Conservation (phyloP, 2,329 filamentous ascomycete species). For the Anthostomella pinea region DNA sequence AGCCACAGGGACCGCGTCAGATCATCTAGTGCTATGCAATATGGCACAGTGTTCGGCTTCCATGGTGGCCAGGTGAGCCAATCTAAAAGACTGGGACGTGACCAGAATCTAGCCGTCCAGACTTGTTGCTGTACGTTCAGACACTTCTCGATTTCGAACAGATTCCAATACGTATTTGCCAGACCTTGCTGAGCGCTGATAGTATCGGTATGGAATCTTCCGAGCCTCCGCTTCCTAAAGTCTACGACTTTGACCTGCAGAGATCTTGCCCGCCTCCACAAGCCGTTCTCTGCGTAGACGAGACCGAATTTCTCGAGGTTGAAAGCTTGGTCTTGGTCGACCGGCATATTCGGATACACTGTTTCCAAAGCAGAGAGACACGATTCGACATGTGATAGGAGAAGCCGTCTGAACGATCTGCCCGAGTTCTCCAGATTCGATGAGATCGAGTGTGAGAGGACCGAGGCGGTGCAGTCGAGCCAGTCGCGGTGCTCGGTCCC, state of each 20-base stretch:
- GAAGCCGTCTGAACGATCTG: slow-evolving; percentile 6
- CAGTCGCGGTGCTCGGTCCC: slow-evolving; percentile 7
- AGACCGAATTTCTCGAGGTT: slow-evolving; percentile 23
- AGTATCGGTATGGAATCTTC: slow-evolving; percentile 6
- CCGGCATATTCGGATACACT: slow-evolving; percentile 7
- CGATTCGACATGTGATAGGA: slow-evolving; percentile 12
- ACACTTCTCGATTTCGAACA: slow-evolving; percentile 8
- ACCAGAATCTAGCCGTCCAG: slow-evolving; percentile 7
- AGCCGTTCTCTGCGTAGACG: slow-evolving; percentile 27
- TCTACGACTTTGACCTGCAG: slow-evolving; percentile 16
- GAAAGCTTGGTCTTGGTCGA: slow-evolving; percentile 15
- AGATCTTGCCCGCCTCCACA: slow-evolving; percentile 22
- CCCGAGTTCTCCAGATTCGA: slow-evolving; percentile 10
- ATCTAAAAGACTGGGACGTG: slow-evolving; percentile 7
- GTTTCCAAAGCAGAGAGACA: slow-evolving; percentile 7
- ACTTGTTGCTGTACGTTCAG: slow-evolving; percentile 9
- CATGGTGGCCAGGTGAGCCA: slow-evolving; percentile 18
- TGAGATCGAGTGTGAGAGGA: slow-evolving; percentile 10
- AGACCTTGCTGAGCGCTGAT: slow-evolving; percentile 6
- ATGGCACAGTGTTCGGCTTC: slow-evolving; percentile 15
- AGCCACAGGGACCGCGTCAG: slow-evolving; percentile 19
- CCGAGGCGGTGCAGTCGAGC: slow-evolving; percentile 9
- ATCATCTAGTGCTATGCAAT: slow-evolving; percentile 15
- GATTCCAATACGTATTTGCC: slow-evolving; percentile 9
- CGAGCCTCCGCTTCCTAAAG: slow-evolving; percentile 7